Evolutionary conservation across 306 rosid genomes (phyloP), one percentile per base, ranked within the genome.

Genomic region (Sphenostylis stenocarpa): DNA sequence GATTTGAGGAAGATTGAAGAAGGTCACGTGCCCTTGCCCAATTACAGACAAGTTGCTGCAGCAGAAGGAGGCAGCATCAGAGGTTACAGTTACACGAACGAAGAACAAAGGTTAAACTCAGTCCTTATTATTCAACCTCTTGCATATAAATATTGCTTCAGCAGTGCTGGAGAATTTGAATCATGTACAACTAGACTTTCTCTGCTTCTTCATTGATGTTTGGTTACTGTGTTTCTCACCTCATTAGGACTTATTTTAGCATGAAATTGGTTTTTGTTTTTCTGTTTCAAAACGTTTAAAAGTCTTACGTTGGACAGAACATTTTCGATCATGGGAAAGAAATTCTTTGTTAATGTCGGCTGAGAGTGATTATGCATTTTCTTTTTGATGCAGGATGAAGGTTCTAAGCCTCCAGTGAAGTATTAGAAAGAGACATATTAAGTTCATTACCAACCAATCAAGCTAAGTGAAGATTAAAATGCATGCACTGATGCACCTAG

Each of bases 21-120:
- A 55, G 98, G 96, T 2, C 87, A 74, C 39, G 81, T 91, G 1
- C 97, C 98, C 16, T 45, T 94, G 45, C 98, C 98, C 38, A 89
- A 88, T 61, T 94, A 94, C 77, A 68, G 80, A n/a, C 85, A 81
- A 39, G 45, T 13, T 62, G 10, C 77, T 29, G 21, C 66, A 67
- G 31, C 81, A 13, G 75, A 58, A 7, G 49, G 65, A 75, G 57
- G 55, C 24, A 72, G 3, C 75, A 85, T 6, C 78, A 83, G 74
- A 67, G 61, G 73, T 75, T 84, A 52, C 82, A 65, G 29, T 71
- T 86, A 60, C 81, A 51, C 64, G 72, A 89, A 91, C 1, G 90
- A 86, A 81, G 85, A 90, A 65, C 85, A 83, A 73, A 90, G 94
- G 97, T 84, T 23, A 43, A 10, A 26, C 28, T 26, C 55, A 48